These are phyloP conservation scores for Kwoniella botswanensis DNA, from an alignment of 768 basidiomycete species.

Conservation along the genomic window DNA sequence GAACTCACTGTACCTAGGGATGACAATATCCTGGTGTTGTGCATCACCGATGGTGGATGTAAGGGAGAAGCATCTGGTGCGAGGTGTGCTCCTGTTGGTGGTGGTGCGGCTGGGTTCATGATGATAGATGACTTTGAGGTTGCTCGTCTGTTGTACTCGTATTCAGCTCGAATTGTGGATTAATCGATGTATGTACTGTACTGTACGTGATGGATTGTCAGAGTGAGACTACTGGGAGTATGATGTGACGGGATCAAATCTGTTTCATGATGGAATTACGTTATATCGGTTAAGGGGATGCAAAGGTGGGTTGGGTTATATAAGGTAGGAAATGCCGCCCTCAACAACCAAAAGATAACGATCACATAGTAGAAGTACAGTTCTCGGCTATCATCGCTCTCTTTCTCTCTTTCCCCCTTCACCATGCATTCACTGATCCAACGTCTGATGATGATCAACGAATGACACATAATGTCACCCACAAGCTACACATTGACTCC, in stretches of 20 bases:
- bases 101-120: slow-evolving; percentile 43
- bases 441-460: not conserved
- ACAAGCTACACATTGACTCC: slow-evolving; percentile 2
- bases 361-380: not conserved
- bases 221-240: not conserved
- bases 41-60: slow-evolving; percentile 52
- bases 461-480: slow-evolving; percentile 3
- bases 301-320: not conserved
- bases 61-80: slow-evolving; percentile 47
- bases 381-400: slow-evolving; percentile 6
- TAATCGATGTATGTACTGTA: not conserved
- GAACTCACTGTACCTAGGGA: slow-evolving; percentile 51
- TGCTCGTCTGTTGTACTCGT: not conserved
- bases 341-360: not conserved
- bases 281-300: not conserved
- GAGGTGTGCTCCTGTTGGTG: slow-evolving; percentile 35
- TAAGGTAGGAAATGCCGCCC: slow-evolving; percentile 7
- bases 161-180: not conserved
- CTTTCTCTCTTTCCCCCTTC: not conserved
- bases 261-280: not conserved
- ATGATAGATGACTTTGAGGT: not conserved
- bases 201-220: too few species aligned
- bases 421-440: not conserved
- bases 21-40: slow-evolving; percentile 50
- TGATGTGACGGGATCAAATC: not conserved